These are phyloP conservation scores for Wickerhamiella sorbophila DNA, from an alignment of 805 yeast species.

Conservation along the genomic window DNA sequence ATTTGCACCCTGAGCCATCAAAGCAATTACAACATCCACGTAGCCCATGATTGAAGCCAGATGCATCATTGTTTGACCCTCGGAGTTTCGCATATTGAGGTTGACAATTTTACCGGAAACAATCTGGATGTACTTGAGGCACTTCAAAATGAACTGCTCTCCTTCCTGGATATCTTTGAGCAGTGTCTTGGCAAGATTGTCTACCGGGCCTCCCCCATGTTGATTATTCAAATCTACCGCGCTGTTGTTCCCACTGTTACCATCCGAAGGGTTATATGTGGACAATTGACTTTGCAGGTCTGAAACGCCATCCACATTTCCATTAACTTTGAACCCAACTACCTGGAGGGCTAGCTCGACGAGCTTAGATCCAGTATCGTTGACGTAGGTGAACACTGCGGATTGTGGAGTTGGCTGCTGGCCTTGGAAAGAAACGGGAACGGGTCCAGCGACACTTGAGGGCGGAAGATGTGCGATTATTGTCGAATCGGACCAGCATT, in stretches of 20 bases:
- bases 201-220: too few relatives aligned
- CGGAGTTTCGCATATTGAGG: conserved; percentile 64
- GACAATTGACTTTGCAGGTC: conserved; percentile 86
- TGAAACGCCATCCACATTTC: conserved; percentile 85
- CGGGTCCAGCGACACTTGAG: conserved; percentile 79
- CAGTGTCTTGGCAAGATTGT: neutral
- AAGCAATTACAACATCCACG: conserved; percentile 40
- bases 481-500: conserved; percentile 92
- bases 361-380: conserved; percentile 88
- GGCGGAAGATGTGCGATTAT: conserved; percentile 92
- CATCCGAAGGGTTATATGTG: conserved; percentile 24
- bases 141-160: conserved; percentile 18
- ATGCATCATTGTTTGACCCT: conserved; percentile 83
- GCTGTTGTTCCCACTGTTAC: conserved; percentile 3
- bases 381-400: conserved; percentile 70
- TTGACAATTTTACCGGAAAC: conserved; percentile 35
- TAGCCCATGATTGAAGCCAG: conserved; percentile 70
- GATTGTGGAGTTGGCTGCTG: conserved; percentile 25
- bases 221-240: neutral
- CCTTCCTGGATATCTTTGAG: conserved; percentile 11
- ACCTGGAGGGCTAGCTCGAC: conserved; percentile 92
- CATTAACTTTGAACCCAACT: conserved; percentile 94
- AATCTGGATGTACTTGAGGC: conserved; percentile 18
- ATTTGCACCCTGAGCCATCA: conserved; percentile 47
- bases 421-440: conserved; percentile 65